Evolutionary conservation across 768 basidiomycete species (phyloP).

Genomic region (Daedaleopsis nitida): DNA sequence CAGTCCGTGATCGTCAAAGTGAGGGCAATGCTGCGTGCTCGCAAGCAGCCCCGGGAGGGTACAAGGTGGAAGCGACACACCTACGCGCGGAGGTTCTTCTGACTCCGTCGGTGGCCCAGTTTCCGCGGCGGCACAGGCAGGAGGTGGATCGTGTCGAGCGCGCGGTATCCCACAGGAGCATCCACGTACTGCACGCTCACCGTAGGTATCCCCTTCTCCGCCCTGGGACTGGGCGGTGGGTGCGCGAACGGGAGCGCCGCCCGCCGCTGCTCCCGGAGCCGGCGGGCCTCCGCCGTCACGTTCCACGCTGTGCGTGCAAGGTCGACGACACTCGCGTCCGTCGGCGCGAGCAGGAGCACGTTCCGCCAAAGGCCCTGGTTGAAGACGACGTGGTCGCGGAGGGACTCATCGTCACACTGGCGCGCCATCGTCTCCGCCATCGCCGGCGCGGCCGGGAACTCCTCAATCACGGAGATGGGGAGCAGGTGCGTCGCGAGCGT

Average conservation of each 20-base stretch:
- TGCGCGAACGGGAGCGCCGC: neutral
- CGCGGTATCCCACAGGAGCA: neutral
- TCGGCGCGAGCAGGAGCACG: constrained; percentile 54
- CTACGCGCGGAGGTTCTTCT: neutral
- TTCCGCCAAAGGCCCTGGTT: constrained; percentile 74
- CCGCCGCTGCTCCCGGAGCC: constrained; percentile 27
- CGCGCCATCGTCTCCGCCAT: constrained; percentile 57
- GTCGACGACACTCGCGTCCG: constrained; percentile 45
- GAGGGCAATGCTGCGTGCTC: neutral
- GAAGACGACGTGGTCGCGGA: constrained; percentile 37
- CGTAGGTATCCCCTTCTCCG: neutral
- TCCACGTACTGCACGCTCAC: neutral
- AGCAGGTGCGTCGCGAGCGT: constrained; percentile 52
- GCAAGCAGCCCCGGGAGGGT: no score
- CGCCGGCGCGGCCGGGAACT: constrained; percentile 61
- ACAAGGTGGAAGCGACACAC: neutral
- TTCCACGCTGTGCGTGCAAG: constrained; percentile 69
- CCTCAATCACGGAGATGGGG: constrained; percentile 49
- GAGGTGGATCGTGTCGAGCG: neutral
- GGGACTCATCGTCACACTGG: constrained; percentile 37
- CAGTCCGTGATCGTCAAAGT: neutral
- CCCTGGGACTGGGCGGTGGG: neutral
- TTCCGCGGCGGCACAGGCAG: neutral
- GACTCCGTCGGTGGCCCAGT: neutral
- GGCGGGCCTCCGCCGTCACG: constrained; percentile 66